A percentile compares a stretch with the other conserved stretches of the same genome.
phyloP scores from a whole-genome alignment of 1,139 yeast species.

The Geotrichum aggregatum region DNA sequence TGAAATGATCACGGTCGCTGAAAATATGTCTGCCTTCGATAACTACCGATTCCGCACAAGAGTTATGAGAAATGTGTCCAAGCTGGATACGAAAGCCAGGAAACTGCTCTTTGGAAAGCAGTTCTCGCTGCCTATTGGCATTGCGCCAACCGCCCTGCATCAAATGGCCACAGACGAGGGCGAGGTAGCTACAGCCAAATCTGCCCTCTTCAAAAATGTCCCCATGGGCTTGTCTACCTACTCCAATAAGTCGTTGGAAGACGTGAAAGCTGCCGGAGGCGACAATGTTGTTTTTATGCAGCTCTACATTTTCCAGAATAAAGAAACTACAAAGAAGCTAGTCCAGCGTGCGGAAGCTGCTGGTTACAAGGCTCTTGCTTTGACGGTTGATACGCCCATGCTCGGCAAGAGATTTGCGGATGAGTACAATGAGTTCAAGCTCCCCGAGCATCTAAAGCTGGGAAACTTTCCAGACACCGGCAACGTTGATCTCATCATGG shows the following conservation, averaged over 20 bases:
- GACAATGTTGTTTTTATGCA: constrained; percentile 40
- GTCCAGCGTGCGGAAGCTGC: constrained; percentile 50
- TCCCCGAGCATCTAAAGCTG: constrained; percentile 35
- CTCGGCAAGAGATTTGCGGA: constrained; percentile 64
- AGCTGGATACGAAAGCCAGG: constrained; percentile 41
- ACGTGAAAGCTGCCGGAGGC: constrained; percentile 36
- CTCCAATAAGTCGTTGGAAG: constrained; percentile 35
- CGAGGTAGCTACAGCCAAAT: constrained; percentile 45
- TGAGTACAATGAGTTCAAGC: constrained; percentile 44
- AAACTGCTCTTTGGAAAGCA: constrained; percentile 42
- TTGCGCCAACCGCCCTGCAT: constrained; percentile 66
- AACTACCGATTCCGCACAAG: constrained; percentile 43
- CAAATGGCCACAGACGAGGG: constrained; percentile 62
- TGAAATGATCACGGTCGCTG: constrained; percentile 37
- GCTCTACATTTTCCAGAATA: constrained; percentile 46
- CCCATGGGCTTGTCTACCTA: constrained; percentile 40
- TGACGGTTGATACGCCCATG: constrained; percentile 67
- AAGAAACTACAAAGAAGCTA: constrained; percentile 44
- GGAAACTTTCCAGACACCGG: constrained; percentile 36
- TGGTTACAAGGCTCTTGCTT: constrained; percentile 55
- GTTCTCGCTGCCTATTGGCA: constrained; percentile 53
- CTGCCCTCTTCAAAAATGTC: constrained; percentile 35
- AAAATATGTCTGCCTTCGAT: constrained; percentile 35
- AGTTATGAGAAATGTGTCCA: constrained; percentile 43
- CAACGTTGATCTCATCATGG: constrained; percentile 34